These are phyloP conservation scores for Penicillium nucicola DNA, from an alignment of 495 filamentous ascomycete species.

Conservation along the genomic window DNA sequence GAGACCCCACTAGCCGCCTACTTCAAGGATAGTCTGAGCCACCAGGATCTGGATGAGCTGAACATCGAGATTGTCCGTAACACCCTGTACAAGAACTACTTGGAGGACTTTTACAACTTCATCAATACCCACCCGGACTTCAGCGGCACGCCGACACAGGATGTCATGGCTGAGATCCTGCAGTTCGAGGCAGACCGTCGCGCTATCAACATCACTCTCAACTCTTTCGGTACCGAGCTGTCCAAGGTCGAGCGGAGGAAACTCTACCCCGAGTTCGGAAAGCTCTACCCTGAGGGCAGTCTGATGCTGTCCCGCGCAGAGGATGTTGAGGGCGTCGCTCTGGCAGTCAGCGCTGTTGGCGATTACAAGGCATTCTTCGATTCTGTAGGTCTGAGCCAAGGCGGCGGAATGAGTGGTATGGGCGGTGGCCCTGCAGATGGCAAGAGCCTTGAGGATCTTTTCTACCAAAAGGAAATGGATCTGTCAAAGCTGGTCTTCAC, in stretches of 20 bases:
- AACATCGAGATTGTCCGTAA: conserved; percentile 99
- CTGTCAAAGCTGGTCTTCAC: conserved; percentile 93
- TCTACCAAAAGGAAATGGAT: conserved; percentile 99
- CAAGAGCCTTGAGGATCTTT: conserved; percentile 93
- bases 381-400: conserved; percentile 78
- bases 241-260: conserved; percentile 92
- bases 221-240: conserved; percentile 97
- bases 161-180: conserved; percentile 91
- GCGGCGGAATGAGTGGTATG: conserved; percentile 76
- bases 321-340: conserved; percentile 86
- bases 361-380: conserved; percentile 97
- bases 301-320: conserved; percentile 94
- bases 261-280: conserved; percentile 89
- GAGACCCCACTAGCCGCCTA: conserved; percentile 95
- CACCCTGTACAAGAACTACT: conserved; percentile 98
- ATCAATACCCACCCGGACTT: conserved; percentile 83
- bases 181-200: conserved; percentile 95
- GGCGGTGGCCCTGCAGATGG: conserved; percentile 72
- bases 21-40: conserved; percentile 92
- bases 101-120: conserved; percentile 95
- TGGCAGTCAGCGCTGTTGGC: conserved; percentile 84
- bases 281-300: conserved; percentile 89
- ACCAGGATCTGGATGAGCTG: conserved; percentile 95
- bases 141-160: conserved; percentile 80
- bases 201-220: conserved; percentile 98